These are phyloP conservation scores for Scutellaria minor DNA, from an alignment of 257 asterid species.

Conservation along the genomic window DNA sequence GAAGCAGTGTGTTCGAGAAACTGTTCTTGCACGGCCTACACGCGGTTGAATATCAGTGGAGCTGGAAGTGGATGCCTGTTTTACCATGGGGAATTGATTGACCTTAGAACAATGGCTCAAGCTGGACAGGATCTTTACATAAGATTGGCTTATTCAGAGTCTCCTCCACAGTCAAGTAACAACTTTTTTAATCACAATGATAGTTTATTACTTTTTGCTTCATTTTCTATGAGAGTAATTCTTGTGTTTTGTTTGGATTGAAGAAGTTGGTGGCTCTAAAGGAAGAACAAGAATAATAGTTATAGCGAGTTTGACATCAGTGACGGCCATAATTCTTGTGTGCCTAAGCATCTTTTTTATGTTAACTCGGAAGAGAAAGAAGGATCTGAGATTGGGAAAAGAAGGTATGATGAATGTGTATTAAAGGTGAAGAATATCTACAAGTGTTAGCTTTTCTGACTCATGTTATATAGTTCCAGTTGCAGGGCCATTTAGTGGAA, in stretches of 20 bases:
- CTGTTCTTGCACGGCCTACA: conserved; percentile 50
- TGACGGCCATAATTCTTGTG: neutral
- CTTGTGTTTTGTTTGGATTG: neutral
- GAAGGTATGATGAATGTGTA: neutral
- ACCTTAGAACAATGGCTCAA: conserved; percentile 33
- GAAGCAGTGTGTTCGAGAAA: conserved; percentile 37
- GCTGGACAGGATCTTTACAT: conserved; percentile 41
- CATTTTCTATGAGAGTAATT: neutral
- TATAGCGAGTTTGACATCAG: conserved; percentile 1
- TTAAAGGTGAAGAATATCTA: neutral
- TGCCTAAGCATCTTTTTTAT: neutral
- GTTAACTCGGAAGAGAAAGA: conserved; percentile 18
- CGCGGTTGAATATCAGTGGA: conserved; percentile 30
- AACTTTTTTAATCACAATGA: neutral
- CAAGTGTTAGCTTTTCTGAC: neutral
- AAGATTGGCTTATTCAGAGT: conserved; percentile 36
- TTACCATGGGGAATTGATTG: conserved; percentile 51
- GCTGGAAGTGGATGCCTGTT: conserved; percentile 50
- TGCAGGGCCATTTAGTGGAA: neutral
- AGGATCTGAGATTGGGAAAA: neutral
- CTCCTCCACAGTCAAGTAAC: neutral
- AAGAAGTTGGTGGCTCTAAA: neutral
- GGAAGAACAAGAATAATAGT: neutral
- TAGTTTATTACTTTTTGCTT: neutral
- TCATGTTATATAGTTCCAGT: neutral